Evolutionary conservation across 2,329 filamentous ascomycete species (phyloP), one percentile per base, ranked within the genome.

Genomic region (Penicillium sp.): DNA sequence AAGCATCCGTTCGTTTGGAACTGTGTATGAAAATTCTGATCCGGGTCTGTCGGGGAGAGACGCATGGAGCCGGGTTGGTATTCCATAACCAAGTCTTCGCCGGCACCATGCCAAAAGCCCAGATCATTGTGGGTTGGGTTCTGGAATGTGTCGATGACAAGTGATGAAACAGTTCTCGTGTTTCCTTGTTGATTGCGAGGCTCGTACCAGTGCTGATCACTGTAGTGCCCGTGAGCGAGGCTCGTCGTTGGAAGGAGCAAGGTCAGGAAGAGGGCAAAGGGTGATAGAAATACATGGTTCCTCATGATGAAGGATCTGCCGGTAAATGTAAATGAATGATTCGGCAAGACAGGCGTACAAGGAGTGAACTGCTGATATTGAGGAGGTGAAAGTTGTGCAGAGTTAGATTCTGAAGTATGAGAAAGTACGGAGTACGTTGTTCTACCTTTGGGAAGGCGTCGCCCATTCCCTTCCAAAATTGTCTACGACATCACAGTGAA

Each of bases 41-140:
- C 82, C 6, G 82, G 75, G 59, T 85, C 79, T 25, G 75, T 75
- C 9, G 81, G 81, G 53, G 74, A 75, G 53, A 86, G 75, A 6
- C 75, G 79, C 53, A 86, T 69, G 52, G 72, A 75, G 52, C 75
- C 76, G 44, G 67, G 66, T n/a, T 73, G 72, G 58, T 79, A 79
- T 10, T 75, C 77, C 23, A 80, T 66, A 4, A 68, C 72, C 61
- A 84, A 76, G 13, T 76, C 75, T 51, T 86, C 82, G 41, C 83
- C 82, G n/a, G 74, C 74, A 8, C 84, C 84, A 64, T 87, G 83
- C 78, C 82, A 87, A 66, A 81, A 78, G 2, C 78, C 79, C 2
- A 87, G 74, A 15, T 79, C 76, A 60, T 88, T 87, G 24, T 68
- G 74, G 52, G 75, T 68, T 2, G 66, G 49, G 55, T 73, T 75